These are phyloP conservation scores for Aureobasidium subglaciale DNA, from an alignment of 2,329 filamentous ascomycete species.

Conservation along the genomic window DNA sequence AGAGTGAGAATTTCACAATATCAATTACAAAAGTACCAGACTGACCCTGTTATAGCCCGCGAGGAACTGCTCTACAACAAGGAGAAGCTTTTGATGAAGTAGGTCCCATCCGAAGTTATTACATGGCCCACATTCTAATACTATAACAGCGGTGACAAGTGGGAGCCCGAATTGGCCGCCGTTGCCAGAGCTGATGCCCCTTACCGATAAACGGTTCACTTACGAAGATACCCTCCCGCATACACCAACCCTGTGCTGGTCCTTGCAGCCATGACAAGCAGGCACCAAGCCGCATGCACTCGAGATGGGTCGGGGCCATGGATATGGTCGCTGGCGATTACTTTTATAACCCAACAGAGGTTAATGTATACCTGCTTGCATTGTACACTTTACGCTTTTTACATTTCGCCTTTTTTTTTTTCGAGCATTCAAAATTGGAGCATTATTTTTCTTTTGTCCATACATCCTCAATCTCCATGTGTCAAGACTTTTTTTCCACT, in stretches of 20 bases:
- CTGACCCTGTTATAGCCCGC: constrained; percentile 15
- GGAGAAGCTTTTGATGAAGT: constrained; percentile 52
- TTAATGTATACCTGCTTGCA: constrained; percentile 13
- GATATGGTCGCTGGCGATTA: constrained; percentile 9
- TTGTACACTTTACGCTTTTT: constrained; percentile 9
- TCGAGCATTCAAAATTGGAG: constrained; percentile 6
- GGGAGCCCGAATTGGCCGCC: constrained; percentile 95
- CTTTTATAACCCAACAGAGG: constrained; percentile 6
- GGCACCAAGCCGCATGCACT: not conserved
- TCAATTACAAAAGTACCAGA: constrained; percentile 86
- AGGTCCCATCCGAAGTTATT: constrained; percentile 30
- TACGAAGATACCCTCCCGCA: constrained; percentile 6
- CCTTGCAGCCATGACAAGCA: constrained; percentile 9
- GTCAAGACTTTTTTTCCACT: not conserved
- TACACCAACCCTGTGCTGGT: not conserved
- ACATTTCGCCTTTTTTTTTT: not conserved
- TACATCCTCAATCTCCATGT: not conserved
- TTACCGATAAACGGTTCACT: constrained; percentile 15
- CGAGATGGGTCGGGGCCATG: not conserved
- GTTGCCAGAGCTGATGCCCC: constrained; percentile 87
- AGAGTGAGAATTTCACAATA: constrained; percentile 55
- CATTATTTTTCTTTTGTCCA: constrained; percentile 2
- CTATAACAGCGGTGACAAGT: constrained; percentile 46
- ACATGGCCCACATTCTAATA: not conserved
- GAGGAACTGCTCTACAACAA: constrained; percentile 99